These are phyloP conservation scores for Hymenoscyphus salicellus DNA, from an alignment of 2,329 filamentous ascomycete genomes.

Conservation along the genomic window DNA sequence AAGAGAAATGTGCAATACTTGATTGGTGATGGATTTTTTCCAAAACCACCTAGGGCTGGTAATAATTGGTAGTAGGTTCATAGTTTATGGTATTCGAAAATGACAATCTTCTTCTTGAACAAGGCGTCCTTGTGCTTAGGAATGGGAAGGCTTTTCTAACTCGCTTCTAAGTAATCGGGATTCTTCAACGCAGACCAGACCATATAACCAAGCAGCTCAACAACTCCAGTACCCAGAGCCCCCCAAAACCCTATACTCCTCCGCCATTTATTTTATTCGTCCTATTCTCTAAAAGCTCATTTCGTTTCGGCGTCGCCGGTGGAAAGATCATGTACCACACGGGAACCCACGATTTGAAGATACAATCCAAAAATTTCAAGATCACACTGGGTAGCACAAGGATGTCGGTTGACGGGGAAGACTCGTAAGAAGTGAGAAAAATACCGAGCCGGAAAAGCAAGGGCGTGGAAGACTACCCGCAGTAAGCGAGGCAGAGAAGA, in stretches of 20 bases:
- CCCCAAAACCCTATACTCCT: not conserved
- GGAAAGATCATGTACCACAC: constrained; percentile 1
- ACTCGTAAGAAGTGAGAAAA: not conserved
- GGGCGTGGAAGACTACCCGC: not conserved
- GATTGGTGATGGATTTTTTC: not conserved
- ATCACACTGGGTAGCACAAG: not conserved
- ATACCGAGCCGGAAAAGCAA: not conserved
- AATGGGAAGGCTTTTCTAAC: not conserved
- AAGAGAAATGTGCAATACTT: not conserved
- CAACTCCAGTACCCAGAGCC: not conserved
- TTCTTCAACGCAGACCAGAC: not conserved
- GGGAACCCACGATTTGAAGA: not conserved
- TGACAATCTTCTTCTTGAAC: not conserved
- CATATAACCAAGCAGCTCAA: not conserved
- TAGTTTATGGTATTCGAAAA: not conserved
- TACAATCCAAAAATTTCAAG: not conserved
- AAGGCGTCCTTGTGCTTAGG: not conserved
- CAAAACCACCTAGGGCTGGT: not conserved
- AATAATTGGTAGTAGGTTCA: not conserved
- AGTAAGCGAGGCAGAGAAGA: not conserved
- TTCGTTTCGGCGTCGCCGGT: not conserved
- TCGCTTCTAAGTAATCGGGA: not conserved
- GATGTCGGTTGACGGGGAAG: not conserved
- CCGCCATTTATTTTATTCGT: not conserved
- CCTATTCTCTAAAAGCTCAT: not conserved